Percentiles rank a stretch among this genome's conserved stretches.
Evolutionary conservation across 495 filamentous ascomycete species (phyloP).

Genomic region (Durotheca rogersii): DNA sequence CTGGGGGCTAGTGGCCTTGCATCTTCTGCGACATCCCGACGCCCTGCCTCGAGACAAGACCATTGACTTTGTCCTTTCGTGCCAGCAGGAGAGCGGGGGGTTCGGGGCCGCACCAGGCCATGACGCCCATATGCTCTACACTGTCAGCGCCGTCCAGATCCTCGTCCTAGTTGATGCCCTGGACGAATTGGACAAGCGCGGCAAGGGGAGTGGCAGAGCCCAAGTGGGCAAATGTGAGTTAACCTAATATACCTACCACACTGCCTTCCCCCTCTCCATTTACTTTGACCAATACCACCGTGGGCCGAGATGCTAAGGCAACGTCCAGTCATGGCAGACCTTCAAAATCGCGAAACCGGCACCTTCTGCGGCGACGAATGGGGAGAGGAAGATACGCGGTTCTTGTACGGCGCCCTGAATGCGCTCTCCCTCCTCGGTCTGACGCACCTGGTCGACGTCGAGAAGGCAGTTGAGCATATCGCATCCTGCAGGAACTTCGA

Average conservation of each 20-base stretch:
- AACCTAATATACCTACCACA: neutral
- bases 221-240: constrained; percentile 72
- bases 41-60: constrained; percentile 78
- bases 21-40: constrained; percentile 77
- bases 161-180: constrained; percentile 81
- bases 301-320: constrained; percentile 26
- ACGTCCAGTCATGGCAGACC: constrained; percentile 67
- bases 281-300: too few relatives aligned
- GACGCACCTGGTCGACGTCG: constrained; percentile 68
- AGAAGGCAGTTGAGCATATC: constrained; percentile 75
- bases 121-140: constrained; percentile 93
- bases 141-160: constrained; percentile 89
- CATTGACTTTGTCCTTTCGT: constrained; percentile 88
- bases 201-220: constrained; percentile 69
- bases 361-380: constrained; percentile 92
- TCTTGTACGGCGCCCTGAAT: constrained; percentile 85
- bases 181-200: constrained; percentile 71
- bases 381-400: constrained; percentile 94
- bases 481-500: constrained; percentile 85
- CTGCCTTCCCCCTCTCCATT: too few relatives aligned
- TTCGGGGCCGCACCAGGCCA: constrained; percentile 93
- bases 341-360: constrained; percentile 79
- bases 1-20: constrained; percentile 89
- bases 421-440: constrained; percentile 78
- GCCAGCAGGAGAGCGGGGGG: constrained; percentile 81